Percentiles rank a stretch among this genome's conserved stretches.
Conservation (phyloP, 2,329 filamentous ascomycete genomes). For the Colletotrichum salicis region DNA sequence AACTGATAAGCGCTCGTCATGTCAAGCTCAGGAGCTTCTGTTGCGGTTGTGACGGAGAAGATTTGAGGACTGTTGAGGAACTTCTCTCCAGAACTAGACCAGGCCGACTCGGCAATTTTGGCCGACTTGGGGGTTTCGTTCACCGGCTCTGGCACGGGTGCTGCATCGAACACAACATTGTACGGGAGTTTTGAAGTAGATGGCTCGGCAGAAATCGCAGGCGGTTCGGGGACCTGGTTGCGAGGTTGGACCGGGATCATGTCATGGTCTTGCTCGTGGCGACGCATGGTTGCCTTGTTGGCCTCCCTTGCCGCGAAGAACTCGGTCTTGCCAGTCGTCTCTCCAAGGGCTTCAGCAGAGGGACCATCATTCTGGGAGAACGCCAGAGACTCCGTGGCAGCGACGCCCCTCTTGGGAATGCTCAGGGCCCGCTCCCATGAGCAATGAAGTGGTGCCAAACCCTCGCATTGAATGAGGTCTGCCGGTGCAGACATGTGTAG, state of each 20-base stretch:
- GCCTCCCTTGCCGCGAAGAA: slow-evolving; percentile 53
- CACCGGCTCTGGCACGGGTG: too few relatives aligned
- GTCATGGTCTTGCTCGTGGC: not conserved
- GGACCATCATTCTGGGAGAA: not conserved
- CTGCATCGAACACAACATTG: not conserved
- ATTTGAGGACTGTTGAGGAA: slow-evolving; percentile 30
- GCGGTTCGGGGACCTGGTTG: not conserved
- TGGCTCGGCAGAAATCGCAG: not conserved
- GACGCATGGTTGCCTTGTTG: slow-evolving; percentile 42
- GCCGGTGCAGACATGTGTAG: not conserved
- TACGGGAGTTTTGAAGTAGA: not conserved
- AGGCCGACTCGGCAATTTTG: slow-evolving; percentile 23
- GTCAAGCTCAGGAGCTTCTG: slow-evolving; percentile 27
- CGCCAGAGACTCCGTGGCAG: not conserved
- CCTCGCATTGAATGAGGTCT: not conserved
- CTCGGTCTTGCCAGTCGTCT: slow-evolving; percentile 50
- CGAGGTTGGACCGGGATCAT: not conserved
- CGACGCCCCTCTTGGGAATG: not conserved
- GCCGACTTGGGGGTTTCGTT: slow-evolving; percentile 10
- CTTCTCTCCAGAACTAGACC: slow-evolving; percentile 23
- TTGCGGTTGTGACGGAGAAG: not conserved
- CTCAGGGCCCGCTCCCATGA: not conserved
- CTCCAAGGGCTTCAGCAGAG: slow-evolving; percentile 45
- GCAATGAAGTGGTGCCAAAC: not conserved
- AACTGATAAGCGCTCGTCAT: slow-evolving; percentile 36